phyloP scores from a whole-genome alignment of 176 grass and related monocot genomes.

The Tillandsia leiboldiana region DNA sequence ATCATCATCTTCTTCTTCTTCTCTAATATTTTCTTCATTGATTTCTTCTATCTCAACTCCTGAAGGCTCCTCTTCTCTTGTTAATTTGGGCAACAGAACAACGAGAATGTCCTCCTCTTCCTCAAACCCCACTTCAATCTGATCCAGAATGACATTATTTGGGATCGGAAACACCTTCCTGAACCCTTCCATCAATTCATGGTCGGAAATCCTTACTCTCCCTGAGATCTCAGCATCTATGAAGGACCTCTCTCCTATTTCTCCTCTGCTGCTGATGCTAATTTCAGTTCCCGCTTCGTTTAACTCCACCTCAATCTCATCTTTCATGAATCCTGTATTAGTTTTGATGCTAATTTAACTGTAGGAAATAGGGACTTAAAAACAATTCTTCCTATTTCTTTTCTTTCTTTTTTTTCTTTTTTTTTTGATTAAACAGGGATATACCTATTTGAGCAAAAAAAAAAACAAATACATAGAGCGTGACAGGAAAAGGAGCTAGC shows the following conservation, averaged over 20 bases:
- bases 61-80: not conserved
- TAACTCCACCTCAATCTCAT: slow-evolving; percentile 53
- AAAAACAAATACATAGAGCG: too few species aligned
- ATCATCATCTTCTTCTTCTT: not conserved
- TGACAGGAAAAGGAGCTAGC: too few species aligned
- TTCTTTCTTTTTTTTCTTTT: too few species aligned
- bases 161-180: slow-evolving; percentile 49
- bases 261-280: slow-evolving; percentile 25
- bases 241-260: slow-evolving; percentile 30
- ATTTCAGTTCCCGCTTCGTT: slow-evolving; percentile 39
- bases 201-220: slow-evolving; percentile 32
- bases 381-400: not conserved
- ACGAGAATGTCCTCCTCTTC: slow-evolving; percentile 67
- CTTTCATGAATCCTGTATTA: slow-evolving; percentile 41
- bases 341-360: not conserved
- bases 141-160: slow-evolving; percentile 21
- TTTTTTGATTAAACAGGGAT: too few species aligned
- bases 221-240: slow-evolving; percentile 27
- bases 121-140: slow-evolving; percentile 45
- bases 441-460: too few species aligned
- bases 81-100: slow-evolving; percentile 63
- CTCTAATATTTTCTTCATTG: not conserved
- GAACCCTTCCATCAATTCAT: slow-evolving; percentile 35
- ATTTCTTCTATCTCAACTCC: not conserved
- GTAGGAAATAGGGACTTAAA: not conserved